Evolutionary conservation across 179 eudicot species (phyloP).

Genomic region (Nepenthes alata): DNA sequence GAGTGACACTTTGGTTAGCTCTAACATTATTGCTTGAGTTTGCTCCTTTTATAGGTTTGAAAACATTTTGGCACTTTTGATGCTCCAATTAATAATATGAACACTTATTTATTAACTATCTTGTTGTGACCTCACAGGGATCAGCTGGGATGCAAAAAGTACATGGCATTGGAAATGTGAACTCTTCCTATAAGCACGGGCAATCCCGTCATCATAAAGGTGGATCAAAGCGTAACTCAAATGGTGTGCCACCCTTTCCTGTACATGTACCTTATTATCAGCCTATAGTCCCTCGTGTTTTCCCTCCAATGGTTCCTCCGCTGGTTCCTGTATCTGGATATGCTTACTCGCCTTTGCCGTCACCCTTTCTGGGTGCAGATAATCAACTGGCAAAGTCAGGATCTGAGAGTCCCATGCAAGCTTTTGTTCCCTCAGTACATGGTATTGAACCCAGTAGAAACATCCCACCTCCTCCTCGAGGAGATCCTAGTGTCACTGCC

Average conservation of each 20-base stretch:
- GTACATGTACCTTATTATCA: slow-evolving; percentile 51
- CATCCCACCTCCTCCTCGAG: slow-evolving; percentile 28
- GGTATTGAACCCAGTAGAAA: slow-evolving; percentile 27
- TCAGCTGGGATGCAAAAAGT: slow-evolving; percentile 34
- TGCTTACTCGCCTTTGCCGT: slow-evolving; percentile 41
- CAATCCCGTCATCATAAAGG: slow-evolving; percentile 27
- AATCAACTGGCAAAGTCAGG: slow-evolving; percentile 31
- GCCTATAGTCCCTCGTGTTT: slow-evolving; percentile 40
- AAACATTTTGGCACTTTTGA: background rate
- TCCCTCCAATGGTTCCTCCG: slow-evolving; percentile 19
- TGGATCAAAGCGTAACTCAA: slow-evolving; percentile 33
- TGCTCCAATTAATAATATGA: background rate
- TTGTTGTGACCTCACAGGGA: slow-evolving; percentile 25
- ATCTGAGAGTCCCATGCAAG: slow-evolving; percentile 33
- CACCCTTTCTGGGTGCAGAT: slow-evolving; percentile 38
- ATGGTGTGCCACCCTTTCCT: slow-evolving; percentile 31
- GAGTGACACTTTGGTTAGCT: too few relatives aligned
- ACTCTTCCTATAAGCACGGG: slow-evolving; percentile 24
- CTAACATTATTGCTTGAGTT: too few relatives aligned
- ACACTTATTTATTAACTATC: background rate
- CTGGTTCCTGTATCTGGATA: slow-evolving; percentile 40
- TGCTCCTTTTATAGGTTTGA: too few relatives aligned
- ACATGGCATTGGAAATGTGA: slow-evolving; percentile 11
- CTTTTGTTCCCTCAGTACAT: slow-evolving; percentile 32
- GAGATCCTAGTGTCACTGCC: slow-evolving; percentile 30